Evolutionary conservation across 768 basidiomycete genomes (phyloP), one percentile per base, ranked within the genome.

Genomic region (Mycena rosella): DNA sequence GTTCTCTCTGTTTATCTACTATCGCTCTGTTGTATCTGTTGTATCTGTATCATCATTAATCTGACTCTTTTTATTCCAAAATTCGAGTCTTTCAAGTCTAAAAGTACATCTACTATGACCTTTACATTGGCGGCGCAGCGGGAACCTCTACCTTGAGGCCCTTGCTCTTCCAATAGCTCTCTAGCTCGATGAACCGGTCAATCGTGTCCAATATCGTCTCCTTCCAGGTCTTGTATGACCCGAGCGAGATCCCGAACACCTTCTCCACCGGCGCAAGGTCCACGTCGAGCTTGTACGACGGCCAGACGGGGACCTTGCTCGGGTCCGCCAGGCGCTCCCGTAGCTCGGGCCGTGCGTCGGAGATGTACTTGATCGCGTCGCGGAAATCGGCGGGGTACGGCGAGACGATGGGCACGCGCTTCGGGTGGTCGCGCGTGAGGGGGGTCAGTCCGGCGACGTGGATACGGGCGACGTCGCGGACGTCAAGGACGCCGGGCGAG

Each of bases 201-300:
- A 72, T 38, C 9, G 55, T 49, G 34, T 74, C 73, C 36, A 70
- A 30, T 17, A 72, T 67, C 18, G 71, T 74, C 27, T 69, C 63
- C 56, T 47, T 60, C 72, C 69, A 70, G 13, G 69, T 63, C 38
- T 54, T 66, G 45, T 61, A 62, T 17, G 38, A 49, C 4, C 44
- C 49, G 26, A 58, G 47, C 20, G 49, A 58, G 26, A 73, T 58
- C 38, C 65, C 69, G 10, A 72, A 74, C 73, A 72, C 72, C 73
- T 54, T 40, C 68, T 64, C 75, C 68, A 70, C 63, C 66, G 14
- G 63, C 34, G 9, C 36, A 69, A 64, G 62, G 61, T 38, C 72
- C 63, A 73, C 53, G 65, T 76, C 57, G 67, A 72, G 58, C 73
- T 58, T 58, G 48, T 65, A n/a, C n/a, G n/a, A n/a, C n/a, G n/a